Evolutionary conservation across 2,329 filamentous ascomycete genomes (phyloP), one percentile per base, ranked within the genome.

Genomic region (Atkinsonella texensis): DNA sequence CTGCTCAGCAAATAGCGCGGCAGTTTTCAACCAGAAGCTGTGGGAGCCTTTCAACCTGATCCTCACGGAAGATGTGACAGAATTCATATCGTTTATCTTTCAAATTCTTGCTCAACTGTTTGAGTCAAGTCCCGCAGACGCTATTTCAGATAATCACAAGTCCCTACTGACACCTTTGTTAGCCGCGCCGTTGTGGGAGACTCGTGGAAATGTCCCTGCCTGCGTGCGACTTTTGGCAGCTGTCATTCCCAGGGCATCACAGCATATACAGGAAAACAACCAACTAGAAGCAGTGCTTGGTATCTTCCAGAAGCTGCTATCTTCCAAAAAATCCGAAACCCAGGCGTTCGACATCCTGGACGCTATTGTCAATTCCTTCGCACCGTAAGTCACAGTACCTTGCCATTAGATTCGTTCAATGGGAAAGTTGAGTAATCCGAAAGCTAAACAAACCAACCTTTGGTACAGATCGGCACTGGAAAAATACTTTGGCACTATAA

Each of bases 41-140:
- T 96, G 93, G 74, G 75, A 81, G 50, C 87, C 90, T 1, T 93
- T 97, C 65, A 84, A 88, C 53, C 76, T 77, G 52, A 84, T 96
- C 48, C 75, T 98, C 33, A 78, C 81, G 18, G 84, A 87, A 57
- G 88, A 93, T 61, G 84, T 97, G 28, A 84, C 89, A 85, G 93
- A 98, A 70, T 98, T 98, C 64, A 85, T 89, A 63, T 93, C 91
- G 5, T 98, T 97, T 60, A 83, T 97, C 50, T 95, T 98, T 75
- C 93, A 98, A 66, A 80, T 98, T 38, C 87, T 97, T 56, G 88
- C 91, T 2, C 87, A 91, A 49, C 79, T 98, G 13, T 77, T 98
- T 3, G 91, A 97, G 68, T 81, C 85, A 8, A 91, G 93, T 60
- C 86, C 88, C 0, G 77, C 84, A 0, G 84, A 81, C n/a, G 77